Evolutionary conservation across 805 yeast genomes (phyloP), one percentile per base, ranked within the genome.

Genomic region (Suhomyces prunicola): DNA sequence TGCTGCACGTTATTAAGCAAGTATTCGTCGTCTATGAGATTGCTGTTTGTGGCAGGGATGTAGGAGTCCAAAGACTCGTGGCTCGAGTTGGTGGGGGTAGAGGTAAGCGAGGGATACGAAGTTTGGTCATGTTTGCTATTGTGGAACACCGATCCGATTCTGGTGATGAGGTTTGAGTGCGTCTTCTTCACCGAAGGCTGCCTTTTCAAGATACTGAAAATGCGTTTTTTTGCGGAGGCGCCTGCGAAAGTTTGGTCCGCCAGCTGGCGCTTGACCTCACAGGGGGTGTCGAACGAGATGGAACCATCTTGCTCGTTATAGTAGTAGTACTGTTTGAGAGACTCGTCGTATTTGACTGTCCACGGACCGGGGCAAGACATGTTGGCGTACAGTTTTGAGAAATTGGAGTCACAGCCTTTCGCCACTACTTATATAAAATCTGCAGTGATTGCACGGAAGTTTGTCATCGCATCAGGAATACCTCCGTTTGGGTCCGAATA

Each of bases 1-100:
- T 52, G 48, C 45, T 53, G 23, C 9, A 51, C 50, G 49, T 61
- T 61, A 39, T 57, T 60, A 12, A 71, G 48, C 22, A 69, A 56
- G 56, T 59, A 69, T 33, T 67, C 70, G 47, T 72, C 74, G 52
- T 69, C 70, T 29, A 61, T 39, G 2, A 39, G 23, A 9, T 39
- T 39, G 39, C 10, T 45, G 19, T 15, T 45, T 17, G 29, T n/a
- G 45, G 42, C 40, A n/a, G 29, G 10, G 41, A 24, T 17, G 31
- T 35, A 44, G 13, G 50, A 23, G 8, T 50, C 54, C 39, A 24
- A 22, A 23, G 24, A 17, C 5, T 41, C 50, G 13, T 17, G 24
- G 19, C 26, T 29, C 39, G 47, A 23, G 33, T 15, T 22, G 19
- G 47, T 17, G 42, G 35, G 29, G 5, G 50, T 9, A 39, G 33